Conservation (phyloP, 2,329 filamentous ascomycete genomes). For the Aspergillus tamarii region DNA sequence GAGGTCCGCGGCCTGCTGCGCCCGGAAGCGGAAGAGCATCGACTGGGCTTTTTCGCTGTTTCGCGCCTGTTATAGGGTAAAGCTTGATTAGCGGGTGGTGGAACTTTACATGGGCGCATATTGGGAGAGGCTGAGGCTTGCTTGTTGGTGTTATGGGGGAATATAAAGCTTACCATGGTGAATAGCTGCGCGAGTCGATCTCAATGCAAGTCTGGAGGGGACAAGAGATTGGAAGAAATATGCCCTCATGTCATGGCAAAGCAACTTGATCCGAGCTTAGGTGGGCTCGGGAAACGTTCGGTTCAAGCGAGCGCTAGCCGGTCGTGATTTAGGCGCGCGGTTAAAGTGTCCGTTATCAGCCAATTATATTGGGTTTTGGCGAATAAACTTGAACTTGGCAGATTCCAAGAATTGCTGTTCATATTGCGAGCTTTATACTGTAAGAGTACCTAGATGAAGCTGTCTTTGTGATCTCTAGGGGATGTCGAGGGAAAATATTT, state of each 20-base stretch:
- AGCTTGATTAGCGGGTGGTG: not conserved
- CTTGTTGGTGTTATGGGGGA: not conserved
- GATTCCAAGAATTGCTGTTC: not conserved
- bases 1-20: constrained; percentile 91
- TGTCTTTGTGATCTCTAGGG: not conserved
- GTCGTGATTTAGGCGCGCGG: constrained; percentile 25
- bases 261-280: constrained; percentile 27
- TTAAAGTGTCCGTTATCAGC: constrained; percentile 16
- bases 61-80: constrained; percentile 68
- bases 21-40: constrained; percentile 99
- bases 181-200: constrained; percentile 22
- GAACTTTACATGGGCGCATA: not conserved
- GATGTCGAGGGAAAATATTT: not conserved
- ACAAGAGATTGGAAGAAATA: constrained; percentile 21
- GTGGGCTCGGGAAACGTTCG: constrained; percentile 19
- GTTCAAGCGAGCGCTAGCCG: constrained; percentile 30
- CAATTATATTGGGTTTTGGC: not conserved
- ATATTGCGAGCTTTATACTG: not conserved
- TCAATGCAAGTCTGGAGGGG: constrained; percentile 15
- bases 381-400: not conserved
- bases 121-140: not conserved
- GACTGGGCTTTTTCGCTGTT: constrained; percentile 99
- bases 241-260: constrained; percentile 20
- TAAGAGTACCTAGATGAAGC: not conserved
- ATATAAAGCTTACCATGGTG: constrained; percentile 34